phyloP scores from a whole-genome alignment of 1,139 yeast genomes.

The Magnusiomyces sp. region DNA sequence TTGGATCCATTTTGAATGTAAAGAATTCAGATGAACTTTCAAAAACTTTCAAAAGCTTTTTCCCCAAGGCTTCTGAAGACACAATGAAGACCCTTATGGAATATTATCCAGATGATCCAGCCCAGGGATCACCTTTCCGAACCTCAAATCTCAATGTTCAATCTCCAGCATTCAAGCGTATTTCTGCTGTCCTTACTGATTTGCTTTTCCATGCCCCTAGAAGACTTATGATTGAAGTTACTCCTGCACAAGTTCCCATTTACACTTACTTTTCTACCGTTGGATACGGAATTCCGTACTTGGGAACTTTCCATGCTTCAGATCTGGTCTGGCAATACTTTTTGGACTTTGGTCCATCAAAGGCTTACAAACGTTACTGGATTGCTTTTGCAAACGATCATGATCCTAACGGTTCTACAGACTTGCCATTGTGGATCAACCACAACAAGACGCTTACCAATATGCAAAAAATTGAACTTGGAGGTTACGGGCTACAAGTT shows the following conservation, averaged over 20 bases:
- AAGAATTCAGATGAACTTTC: conserved; percentile 8
- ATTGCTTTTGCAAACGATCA: conserved; percentile 16
- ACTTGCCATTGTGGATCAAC: too few relatives aligned
- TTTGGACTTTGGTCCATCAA: conserved; percentile 5
- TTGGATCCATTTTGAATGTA: conserved; percentile 13
- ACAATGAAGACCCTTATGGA: conserved; percentile 4
- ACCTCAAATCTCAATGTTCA: conserved; percentile 14
- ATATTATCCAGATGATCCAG: conserved; percentile 17
- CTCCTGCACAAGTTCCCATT: not conserved
- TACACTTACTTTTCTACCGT: conserved; percentile 2
- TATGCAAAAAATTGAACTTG: too few relatives aligned
- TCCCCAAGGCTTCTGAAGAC: conserved; percentile 8
- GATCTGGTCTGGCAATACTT: conserved; percentile 5
- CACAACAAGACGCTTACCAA: too few relatives aligned
- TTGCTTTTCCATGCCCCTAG: conserved; percentile 19
- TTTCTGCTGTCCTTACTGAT: conserved; percentile 19
- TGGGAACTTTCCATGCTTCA: conserved; percentile 6
- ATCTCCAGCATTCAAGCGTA: conserved; percentile 18
- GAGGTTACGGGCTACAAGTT: too few relatives aligned
- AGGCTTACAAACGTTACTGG: conserved; percentile 15
- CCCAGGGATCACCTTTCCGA: conserved; percentile 19
- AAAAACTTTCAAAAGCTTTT: conserved; percentile 4
- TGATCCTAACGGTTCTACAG: conserved; percentile 11
- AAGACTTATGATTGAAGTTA: conserved; percentile 8
- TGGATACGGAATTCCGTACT: conserved; percentile 3